phyloP scores from a whole-genome alignment of 108 stramenopile genomes.

The Tribonema minus region DNA sequence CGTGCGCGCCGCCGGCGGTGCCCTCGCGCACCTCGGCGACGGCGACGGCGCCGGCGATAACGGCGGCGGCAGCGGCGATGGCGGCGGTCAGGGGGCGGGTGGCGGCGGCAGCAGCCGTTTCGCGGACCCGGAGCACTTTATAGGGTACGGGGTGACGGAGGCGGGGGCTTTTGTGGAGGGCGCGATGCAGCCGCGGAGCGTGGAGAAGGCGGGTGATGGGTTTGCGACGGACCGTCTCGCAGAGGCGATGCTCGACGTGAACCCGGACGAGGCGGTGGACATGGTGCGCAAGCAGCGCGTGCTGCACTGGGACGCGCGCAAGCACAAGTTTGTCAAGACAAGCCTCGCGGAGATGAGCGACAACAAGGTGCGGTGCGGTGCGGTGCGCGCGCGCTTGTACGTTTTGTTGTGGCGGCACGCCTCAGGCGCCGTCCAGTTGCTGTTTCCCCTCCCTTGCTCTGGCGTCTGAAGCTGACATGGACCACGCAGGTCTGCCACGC shows the following conservation, averaged over 20 bases:
- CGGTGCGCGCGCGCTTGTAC: background rate
- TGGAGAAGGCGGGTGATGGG: slow-evolving; percentile 18
- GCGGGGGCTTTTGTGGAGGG: slow-evolving; percentile 6
- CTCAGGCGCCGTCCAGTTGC: no score
- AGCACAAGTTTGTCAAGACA: slow-evolving; percentile 73
- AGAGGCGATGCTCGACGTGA: slow-evolving; percentile 86
- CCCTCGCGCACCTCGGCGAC: no score
- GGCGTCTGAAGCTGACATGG: no score
- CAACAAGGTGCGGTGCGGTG: slow-evolving; percentile 28
- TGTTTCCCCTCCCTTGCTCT: no score
- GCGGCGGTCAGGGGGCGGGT: background rate
- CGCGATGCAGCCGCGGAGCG: slow-evolving; percentile 9
- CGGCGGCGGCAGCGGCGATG: background rate
- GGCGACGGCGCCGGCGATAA: background rate
- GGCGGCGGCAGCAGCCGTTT: slow-evolving; percentile 40
- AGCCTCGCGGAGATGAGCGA: slow-evolving; percentile 49
- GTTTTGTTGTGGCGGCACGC: no score
- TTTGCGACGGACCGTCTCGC: slow-evolving; percentile 53
- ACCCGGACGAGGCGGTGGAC: slow-evolving; percentile 86
- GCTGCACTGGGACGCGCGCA: slow-evolving; percentile 94
- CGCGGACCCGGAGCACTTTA: slow-evolving; percentile 73
- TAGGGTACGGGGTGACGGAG: slow-evolving; percentile 69
- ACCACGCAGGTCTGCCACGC: background rate
- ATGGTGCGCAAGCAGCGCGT: slow-evolving; percentile 79
- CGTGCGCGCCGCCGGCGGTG: no score